Conservation (phyloP, 2,329 filamentous ascomycete species). For the Zymoseptoria ardabiliae region DNA sequence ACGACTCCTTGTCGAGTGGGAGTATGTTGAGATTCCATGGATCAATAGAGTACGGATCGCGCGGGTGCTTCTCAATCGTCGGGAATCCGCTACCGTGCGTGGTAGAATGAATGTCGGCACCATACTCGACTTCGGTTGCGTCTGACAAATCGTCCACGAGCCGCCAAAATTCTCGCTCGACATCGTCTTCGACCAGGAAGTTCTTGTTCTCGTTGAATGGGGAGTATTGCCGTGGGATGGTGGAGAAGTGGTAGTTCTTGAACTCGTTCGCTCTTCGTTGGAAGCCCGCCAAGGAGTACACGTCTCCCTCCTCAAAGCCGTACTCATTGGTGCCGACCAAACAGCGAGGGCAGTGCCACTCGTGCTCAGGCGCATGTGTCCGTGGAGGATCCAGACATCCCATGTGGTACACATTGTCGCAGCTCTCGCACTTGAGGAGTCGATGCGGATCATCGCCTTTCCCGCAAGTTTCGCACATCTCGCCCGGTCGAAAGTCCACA, state of each 20-base stretch:
- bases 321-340: conserved; percentile 95
- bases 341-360: conserved; percentile 95
- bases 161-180: conserved; percentile 94
- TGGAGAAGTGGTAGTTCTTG: conserved; percentile 88
- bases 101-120: conserved; percentile 94
- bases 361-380: conserved; percentile 69
- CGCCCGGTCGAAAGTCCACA: conserved; percentile 50
- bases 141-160: conserved; percentile 90
- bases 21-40: conserved; percentile 95
- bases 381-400: conserved; percentile 82
- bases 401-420: conserved; percentile 81
- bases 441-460: conserved; percentile 65
- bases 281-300: conserved; percentile 92
- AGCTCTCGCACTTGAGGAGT: conserved; percentile 81
- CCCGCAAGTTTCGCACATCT: conserved; percentile 77
- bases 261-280: conserved; percentile 94
- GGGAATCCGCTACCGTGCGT: conserved; percentile 97
- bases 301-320: conserved; percentile 90
- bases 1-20: conserved; percentile 79
- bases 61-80: conserved; percentile 82
- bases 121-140: conserved; percentile 95
- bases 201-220: conserved; percentile 71
- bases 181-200: conserved; percentile 85
- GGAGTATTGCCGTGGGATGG: conserved; percentile 53
- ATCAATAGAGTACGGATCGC: conserved; percentile 78